Base-by-base conservation (phyloP, 2,329 filamentous ascomycete genomes). In the Biscogniauxia mediterranea region DNA sequence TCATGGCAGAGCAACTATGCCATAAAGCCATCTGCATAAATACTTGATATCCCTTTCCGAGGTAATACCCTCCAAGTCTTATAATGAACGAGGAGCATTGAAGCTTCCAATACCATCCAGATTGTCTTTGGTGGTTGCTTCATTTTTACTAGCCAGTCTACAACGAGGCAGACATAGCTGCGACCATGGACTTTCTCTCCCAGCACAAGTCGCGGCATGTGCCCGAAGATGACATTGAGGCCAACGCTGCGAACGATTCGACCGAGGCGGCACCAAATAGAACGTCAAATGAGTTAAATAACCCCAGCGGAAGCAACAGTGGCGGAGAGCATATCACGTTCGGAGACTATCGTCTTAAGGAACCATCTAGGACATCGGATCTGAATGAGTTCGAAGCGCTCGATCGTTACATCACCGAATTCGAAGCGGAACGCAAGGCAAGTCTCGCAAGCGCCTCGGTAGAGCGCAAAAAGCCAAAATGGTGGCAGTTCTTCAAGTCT, bases 401-500 rank as follows among this genome's bases (percentile, higher is more conserved):
- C 9, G 72, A 75, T 58, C 71, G 71, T 15, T 75, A 65, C 64
- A 74, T 75, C 64, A 74, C 71, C 58, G 70, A 64, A 50, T 73
- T 64, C 61, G 71, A 73, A 23, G 64, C 61, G 6, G 69, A 71
- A 61, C 68, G 72, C 15, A 55, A 68, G 17, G 69, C 66, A 4
- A 72, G 67, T 17, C 65, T 70, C 15, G 64, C 61, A 4, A 68
- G 66, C 54, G 54, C 52, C 17, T 55, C 51, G 8, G 54, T 60
- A 52, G 53, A 32, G 25, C 59, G 59, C 23, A 76, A 76, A 71
- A 85, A 84, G 77, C 80, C 79, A 70, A 80, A 81, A 62, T 86
- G 82, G 78, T 89, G 82, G 79, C 79, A 83, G 73, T 84, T 86
- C 75, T 86, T 85, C 80, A 77, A 79, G 68, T 73, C 74, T 6